Evolutionary conservation across 177 flowering plant species (phyloP), one percentile per base, ranked within the genome.

Genomic region (Tripterygium wilfordii): DNA sequence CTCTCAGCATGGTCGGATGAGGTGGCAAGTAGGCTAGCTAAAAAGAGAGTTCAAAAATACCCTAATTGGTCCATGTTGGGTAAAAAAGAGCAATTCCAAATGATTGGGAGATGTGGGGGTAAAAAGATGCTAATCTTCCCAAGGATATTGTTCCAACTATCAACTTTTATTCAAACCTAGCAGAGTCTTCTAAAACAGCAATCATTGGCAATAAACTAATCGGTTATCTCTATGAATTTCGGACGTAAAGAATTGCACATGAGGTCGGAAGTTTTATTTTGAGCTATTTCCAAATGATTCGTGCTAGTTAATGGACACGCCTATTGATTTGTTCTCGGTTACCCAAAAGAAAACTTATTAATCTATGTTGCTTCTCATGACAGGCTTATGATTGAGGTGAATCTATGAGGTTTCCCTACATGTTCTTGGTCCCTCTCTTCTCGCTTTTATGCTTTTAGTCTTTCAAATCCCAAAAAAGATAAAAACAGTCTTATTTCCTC

Each of bases 311-410:
- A n/a, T n/a, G n/a, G n/a, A n/a, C n/a, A n/a, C n/a, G n/a, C n/a
- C n/a, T n/a, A n/a, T n/a, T n/a, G n/a, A n/a, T n/a, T n/a, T n/a
- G n/a, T n/a, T n/a, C n/a, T n/a, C n/a, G n/a, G n/a, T n/a, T n/a
- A n/a, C n/a, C n/a, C n/a, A n/a, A n/a, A n/a, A n/a, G n/a, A n/a
- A n/a, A n/a, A n/a, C 75, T 77, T 58, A 16, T 6, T 6, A 4
- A 38, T 68, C 51, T 63, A 46, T 64, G 67, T 68, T 71, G n/a
- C n/a, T n/a, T 69, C 68, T 62, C 42, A 45, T 58, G 39, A 49
- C 63, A 71, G 70, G 71, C 79, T 75, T 64, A 85, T 81, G 80
- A 85, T 79, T 81, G 80, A 62, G 61, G 41, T 63, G 74, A 78
- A 63, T 69, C 74, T 57, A 19, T 28, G 62, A 52, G n/a, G 46